Percentiles rank a stretch among this genome's conserved stretches.
Conservation (phyloP, 2,329 filamentous ascomycete genomes). For the Neonectria hederae region DNA sequence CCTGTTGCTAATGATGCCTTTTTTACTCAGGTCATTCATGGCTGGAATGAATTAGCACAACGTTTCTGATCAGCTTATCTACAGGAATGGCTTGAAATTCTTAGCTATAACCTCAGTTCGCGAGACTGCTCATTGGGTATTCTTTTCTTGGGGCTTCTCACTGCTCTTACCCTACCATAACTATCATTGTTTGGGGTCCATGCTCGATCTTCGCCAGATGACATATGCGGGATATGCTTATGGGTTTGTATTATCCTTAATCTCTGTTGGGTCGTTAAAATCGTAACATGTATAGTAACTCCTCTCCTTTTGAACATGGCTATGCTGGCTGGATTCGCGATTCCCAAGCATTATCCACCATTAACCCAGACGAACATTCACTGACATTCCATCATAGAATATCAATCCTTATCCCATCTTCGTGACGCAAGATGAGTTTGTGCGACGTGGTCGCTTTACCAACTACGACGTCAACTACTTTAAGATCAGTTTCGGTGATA, state of each 20-base stretch:
- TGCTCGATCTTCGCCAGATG: neutral
- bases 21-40: too few species aligned
- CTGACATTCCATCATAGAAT: neutral
- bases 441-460: too few species aligned
- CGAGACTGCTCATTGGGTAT: neutral
- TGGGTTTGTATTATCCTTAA: neutral
- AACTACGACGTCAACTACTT: too few species aligned
- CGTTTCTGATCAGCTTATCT: neutral
- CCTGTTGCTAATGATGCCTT: neutral
- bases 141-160: neutral
- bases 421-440: too few species aligned
- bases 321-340: neutral
- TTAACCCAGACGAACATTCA: neutral
- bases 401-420: neutral
- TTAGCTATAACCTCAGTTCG: neutral
- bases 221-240: neutral
- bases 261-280: neutral
- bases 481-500: too few species aligned
- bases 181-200: neutral
- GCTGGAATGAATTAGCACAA: too few species aligned
- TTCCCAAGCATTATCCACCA: neutral
- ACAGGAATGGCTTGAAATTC: neutral
- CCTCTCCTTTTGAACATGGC: neutral
- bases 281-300: neutral
- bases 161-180: neutral